These are phyloP conservation scores for Phytophthora fragariaefolia DNA, from an alignment of 352 stramenopile genomes.

Conservation along the genomic window DNA sequence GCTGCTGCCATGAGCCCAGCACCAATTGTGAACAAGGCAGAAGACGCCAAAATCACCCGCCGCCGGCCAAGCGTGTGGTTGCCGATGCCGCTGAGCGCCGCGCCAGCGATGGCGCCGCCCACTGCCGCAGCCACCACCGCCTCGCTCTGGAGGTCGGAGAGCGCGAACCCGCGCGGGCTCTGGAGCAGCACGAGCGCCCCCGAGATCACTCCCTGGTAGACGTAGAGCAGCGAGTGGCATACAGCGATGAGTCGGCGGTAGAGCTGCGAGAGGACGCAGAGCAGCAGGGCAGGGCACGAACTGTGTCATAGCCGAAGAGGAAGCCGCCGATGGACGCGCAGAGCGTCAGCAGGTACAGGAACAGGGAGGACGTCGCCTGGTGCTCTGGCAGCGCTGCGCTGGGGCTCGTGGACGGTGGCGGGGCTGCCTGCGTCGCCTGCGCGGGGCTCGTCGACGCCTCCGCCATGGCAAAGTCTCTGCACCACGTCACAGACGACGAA, in stretches of 20 bases:
- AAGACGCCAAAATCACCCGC: slow-evolving; percentile 71
- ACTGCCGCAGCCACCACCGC: slow-evolving; percentile 76
- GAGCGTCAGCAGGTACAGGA: slow-evolving; percentile 73
- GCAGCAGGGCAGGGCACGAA: slow-evolving; percentile 8
- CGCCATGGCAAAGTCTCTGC: slow-evolving; percentile 24
- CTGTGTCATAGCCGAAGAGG: slow-evolving; percentile 87
- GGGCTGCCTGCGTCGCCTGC: background rate
- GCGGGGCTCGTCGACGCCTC: background rate
- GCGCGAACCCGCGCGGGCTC: slow-evolving; percentile 61
- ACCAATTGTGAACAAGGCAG: slow-evolving; percentile 65
- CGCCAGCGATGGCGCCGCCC: slow-evolving; percentile 72
- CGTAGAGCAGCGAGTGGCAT: background rate
- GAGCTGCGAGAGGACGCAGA: background rate
- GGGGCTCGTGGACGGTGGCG: slow-evolving; percentile 9
- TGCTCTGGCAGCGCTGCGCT: slow-evolving; percentile 1
- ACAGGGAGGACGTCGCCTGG: slow-evolving; percentile 22
- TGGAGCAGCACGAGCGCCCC: slow-evolving; percentile 77
- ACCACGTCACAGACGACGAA: slow-evolving; percentile 24
- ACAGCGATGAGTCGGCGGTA: slow-evolving; percentile 1
- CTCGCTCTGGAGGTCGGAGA: slow-evolving; percentile 67
- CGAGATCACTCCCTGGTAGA: slow-evolving; percentile 70
- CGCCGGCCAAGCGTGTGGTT: slow-evolving; percentile 69
- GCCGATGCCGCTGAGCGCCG: slow-evolving; percentile 59
- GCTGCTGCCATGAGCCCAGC: slow-evolving; percentile 66
- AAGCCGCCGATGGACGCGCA: slow-evolving; percentile 81